Evolutionary conservation across 306 rosid genomes (phyloP).

Genomic region (Oxytropis ochrocephala): DNA sequence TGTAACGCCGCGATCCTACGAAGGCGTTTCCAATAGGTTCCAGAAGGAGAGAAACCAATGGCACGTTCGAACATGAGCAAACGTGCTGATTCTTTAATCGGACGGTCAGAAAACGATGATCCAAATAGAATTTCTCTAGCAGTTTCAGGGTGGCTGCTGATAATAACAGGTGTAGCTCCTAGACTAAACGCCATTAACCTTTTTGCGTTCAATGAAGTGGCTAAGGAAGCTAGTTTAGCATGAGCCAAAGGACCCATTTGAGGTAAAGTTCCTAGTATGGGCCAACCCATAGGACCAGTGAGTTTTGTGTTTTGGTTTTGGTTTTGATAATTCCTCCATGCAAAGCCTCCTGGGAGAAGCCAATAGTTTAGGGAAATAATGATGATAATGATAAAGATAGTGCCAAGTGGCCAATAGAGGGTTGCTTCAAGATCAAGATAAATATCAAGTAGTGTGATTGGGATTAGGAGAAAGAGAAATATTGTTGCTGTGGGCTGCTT

Average conservation of each 20-base stretch:
- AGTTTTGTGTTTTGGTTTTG: not conserved
- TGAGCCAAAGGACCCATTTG: slow-evolving; percentile 63
- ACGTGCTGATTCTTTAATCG: slow-evolving; percentile 63
- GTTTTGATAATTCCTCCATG: slow-evolving; percentile 50
- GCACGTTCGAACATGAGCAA: slow-evolving; percentile 84
- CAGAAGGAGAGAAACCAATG: slow-evolving; percentile 82
- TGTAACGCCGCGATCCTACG: slow-evolving; percentile 55
- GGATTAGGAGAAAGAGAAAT: slow-evolving; percentile 1
- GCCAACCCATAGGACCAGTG: slow-evolving; percentile 74
- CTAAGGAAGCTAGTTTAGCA: slow-evolving; percentile 46
- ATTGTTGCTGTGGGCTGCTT: slow-evolving; percentile 27
- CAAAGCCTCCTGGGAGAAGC: slow-evolving; percentile 77
- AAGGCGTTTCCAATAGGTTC: slow-evolving; percentile 66
- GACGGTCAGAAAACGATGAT: slow-evolving; percentile 68
- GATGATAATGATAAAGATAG: slow-evolving; percentile 30
- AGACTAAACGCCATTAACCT: slow-evolving; percentile 70
- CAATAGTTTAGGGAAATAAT: slow-evolving; percentile 38
- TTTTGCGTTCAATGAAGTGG: slow-evolving; percentile 38
- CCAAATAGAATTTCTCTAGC: slow-evolving; percentile 66
- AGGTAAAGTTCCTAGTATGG: slow-evolving; percentile 57
- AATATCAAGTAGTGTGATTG: not conserved
- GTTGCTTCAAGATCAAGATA: slow-evolving; percentile 6
- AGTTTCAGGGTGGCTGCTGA: slow-evolving; percentile 82
- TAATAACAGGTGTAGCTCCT: slow-evolving; percentile 57
- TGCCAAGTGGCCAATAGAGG: not conserved